Evolutionary conservation across 2,329 filamentous ascomycete genomes (phyloP).

Genomic region (Pseudogymnoascus sp.): DNA sequence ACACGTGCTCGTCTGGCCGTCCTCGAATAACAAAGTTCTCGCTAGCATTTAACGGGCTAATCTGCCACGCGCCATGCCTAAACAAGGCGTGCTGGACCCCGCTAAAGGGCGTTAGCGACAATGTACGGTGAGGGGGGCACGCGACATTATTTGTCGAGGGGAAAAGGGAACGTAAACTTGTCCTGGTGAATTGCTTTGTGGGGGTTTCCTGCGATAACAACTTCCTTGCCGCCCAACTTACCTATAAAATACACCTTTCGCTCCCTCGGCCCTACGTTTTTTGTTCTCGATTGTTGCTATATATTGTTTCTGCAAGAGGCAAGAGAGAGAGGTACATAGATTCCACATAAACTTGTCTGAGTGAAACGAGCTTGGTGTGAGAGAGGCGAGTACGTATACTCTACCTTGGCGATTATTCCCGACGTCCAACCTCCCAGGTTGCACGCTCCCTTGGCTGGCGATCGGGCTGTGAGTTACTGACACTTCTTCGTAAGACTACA

Average conservation of each 20-base stretch:
- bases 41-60: conserved; percentile 1
- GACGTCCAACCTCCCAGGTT: conserved; percentile 5
- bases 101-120: neutral
- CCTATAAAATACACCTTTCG: conserved; percentile 1
- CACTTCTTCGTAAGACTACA: neutral
- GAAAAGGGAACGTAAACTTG: conserved; percentile 7
- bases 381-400: conserved; percentile 4
- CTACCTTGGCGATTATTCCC: neutral
- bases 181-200: conserved; percentile 2
- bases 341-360: neutral
- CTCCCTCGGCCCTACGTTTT: neutral
- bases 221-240: neutral
- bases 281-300: neutral
- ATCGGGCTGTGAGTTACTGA: neutral
- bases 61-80: neutral
- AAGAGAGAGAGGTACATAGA: neutral
- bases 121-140: conserved; percentile 4
- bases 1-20: neutral
- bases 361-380: conserved; percentile 1
- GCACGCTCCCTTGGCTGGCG: neutral
- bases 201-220: neutral
- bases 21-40: conserved; percentile 5
- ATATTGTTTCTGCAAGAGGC: neutral
- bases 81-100: neutral
- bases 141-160: conserved; percentile 1